These are phyloP conservation scores for Gracilaria caudata DNA, from an alignment of 23 red algal genomes.

Conservation along the genomic window DNA sequence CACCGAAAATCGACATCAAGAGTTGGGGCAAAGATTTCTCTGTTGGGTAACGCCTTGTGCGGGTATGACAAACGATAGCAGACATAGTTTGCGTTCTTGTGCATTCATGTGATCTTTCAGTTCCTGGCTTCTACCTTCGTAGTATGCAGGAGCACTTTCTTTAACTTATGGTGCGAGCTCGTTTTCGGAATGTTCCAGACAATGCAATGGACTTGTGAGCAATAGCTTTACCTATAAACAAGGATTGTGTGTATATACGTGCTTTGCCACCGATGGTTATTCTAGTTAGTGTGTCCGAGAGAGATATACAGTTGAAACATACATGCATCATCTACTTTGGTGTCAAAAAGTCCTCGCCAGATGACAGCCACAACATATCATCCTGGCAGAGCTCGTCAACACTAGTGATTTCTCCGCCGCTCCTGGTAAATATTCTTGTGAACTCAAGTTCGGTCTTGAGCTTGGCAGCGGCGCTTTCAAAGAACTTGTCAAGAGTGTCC, in stretches of 20 bases:
- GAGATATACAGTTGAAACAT: background rate
- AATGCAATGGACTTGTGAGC: too few species aligned
- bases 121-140: too few species aligned
- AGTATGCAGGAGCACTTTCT: too few species aligned
- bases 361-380: constrained; percentile 87
- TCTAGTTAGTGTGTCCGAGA: background rate
- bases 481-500: constrained; percentile 45
- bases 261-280: background rate
- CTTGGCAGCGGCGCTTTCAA: constrained; percentile 33
- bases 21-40: too few species aligned
- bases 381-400: constrained; percentile 79
- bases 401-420: constrained; percentile 73
- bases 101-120: too few species aligned
- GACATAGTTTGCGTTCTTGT: too few species aligned
- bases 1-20: too few species aligned
- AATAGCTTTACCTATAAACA: background rate
- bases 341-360: constrained; percentile 81
- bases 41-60: too few species aligned
- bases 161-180: too few species aligned
- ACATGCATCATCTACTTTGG: constrained; percentile 41
- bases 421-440: constrained; percentile 68
- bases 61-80: too few species aligned
- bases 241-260: background rate
- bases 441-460: constrained; percentile 28
- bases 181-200: too few species aligned